phyloP scores from a whole-genome alignment of 2,329 filamentous ascomycete species.

The Alternaria atra region DNA sequence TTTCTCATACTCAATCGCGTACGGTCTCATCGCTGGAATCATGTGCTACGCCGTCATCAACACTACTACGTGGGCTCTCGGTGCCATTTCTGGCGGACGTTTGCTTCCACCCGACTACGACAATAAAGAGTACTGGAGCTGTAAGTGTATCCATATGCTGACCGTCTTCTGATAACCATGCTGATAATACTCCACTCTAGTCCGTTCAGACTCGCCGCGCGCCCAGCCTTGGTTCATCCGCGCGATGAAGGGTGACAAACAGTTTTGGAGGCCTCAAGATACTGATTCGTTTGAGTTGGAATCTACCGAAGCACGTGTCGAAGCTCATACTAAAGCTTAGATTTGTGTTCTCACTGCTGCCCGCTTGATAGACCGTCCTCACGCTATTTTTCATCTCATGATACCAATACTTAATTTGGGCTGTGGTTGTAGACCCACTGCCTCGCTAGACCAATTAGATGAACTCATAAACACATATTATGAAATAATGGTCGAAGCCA shows the following conservation, averaged over 20 bases:
- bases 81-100: conserved; percentile 23
- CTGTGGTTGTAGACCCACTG: not conserved
- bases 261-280: conserved; percentile 33
- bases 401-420: not conserved
- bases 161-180: not conserved
- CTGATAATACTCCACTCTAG: conserved; percentile 18
- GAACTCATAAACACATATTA: not conserved
- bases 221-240: conserved; percentile 40
- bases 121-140: conserved; percentile 42
- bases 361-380: not conserved
- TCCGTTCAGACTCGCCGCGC: conserved; percentile 32
- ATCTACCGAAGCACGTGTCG: conserved; percentile 17
- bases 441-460: not conserved
- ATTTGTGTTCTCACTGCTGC: too few relatives aligned
- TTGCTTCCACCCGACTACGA: conserved; percentile 38
- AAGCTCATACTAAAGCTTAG: conserved; percentile 15
- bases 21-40: conserved; percentile 84
- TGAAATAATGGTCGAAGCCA: not conserved
- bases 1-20: conserved; percentile 87
- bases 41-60: conserved; percentile 80
- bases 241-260: conserved; percentile 33
- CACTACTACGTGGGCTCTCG: conserved; percentile 63
- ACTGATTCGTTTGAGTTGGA: conserved; percentile 35
- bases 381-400: not conserved
- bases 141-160: conserved; percentile 21